Conservation (phyloP, 2,329 filamentous ascomycete species). For the Aureobasidium sp. region DNA sequence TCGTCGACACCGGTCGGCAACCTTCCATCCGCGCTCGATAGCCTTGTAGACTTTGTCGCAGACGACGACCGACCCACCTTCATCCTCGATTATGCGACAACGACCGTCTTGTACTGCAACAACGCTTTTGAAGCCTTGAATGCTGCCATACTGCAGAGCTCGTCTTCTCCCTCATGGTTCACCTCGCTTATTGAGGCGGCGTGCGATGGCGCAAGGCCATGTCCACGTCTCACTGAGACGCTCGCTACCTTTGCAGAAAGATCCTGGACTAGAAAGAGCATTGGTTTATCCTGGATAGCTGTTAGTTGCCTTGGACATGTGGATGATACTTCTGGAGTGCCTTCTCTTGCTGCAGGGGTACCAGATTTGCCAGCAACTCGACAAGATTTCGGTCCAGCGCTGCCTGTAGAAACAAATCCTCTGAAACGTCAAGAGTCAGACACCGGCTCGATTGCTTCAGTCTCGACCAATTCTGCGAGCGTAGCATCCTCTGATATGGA, state of each 20-base stretch:
- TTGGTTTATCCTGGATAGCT: background rate
- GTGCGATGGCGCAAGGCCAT: background rate
- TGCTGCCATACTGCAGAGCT: too few species aligned
- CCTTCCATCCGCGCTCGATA: background rate
- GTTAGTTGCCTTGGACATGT: background rate
- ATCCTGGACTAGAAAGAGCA: background rate
- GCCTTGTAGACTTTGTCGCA: background rate
- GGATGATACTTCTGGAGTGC: background rate
- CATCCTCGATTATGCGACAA: background rate
- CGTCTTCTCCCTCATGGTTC: background rate
- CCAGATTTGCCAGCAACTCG: background rate
- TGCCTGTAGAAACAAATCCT: background rate
- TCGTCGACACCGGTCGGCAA: background rate
- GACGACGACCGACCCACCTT: conserved; percentile 10
- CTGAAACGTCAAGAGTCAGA: background rate
- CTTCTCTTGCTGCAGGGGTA: background rate
- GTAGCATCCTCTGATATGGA: too few species aligned
- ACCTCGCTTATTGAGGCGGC: background rate
- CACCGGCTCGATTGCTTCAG: background rate
- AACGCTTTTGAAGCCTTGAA: background rate
- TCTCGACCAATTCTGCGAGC: background rate
- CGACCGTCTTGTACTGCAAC: background rate
- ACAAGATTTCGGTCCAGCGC: background rate
- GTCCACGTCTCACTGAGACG: background rate
- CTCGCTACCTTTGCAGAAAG: background rate